phyloP scores from a whole-genome alignment of 257 asterid species.

The Solanum paucissectum region DNA sequence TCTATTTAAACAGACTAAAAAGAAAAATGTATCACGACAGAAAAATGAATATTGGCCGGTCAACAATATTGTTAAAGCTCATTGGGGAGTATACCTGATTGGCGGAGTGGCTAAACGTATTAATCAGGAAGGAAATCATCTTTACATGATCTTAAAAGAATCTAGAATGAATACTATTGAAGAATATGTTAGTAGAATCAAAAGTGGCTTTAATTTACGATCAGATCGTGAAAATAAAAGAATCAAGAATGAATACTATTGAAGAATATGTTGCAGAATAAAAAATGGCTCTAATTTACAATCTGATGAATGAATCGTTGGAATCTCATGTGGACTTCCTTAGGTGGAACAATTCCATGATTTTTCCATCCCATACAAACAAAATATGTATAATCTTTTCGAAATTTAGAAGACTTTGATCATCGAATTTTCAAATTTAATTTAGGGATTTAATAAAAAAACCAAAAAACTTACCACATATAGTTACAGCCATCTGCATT shows the following conservation, averaged over 20 bases:
- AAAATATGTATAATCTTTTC: not conserved
- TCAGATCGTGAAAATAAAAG: not conserved
- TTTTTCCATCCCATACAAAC: not conserved
- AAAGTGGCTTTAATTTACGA: not conserved
- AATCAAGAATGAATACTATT: not conserved
- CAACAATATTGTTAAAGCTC: not conserved
- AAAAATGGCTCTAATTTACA: not conserved
- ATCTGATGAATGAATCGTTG: not conserved
- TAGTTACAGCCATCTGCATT: constrained; percentile 8
- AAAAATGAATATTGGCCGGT: not conserved
- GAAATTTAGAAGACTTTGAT: not conserved
- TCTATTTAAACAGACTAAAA: too few relatives aligned
- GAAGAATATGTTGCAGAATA: not conserved
- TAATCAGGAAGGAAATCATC: not conserved
- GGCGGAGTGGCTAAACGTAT: not conserved
- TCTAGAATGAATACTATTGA: not conserved
- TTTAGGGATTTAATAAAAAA: not conserved
- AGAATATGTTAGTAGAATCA: not conserved
- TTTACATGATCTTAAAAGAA: not conserved
- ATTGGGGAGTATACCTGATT: not conserved
- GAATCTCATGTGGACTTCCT: not conserved
- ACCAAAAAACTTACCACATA: not conserved
- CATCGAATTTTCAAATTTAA: not conserved
- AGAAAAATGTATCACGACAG: too few relatives aligned
- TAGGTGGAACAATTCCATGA: not conserved